Evolutionary conservation across 2,329 filamentous ascomycete genomes (phyloP).

Genomic region (Diaporthe capsici): DNA sequence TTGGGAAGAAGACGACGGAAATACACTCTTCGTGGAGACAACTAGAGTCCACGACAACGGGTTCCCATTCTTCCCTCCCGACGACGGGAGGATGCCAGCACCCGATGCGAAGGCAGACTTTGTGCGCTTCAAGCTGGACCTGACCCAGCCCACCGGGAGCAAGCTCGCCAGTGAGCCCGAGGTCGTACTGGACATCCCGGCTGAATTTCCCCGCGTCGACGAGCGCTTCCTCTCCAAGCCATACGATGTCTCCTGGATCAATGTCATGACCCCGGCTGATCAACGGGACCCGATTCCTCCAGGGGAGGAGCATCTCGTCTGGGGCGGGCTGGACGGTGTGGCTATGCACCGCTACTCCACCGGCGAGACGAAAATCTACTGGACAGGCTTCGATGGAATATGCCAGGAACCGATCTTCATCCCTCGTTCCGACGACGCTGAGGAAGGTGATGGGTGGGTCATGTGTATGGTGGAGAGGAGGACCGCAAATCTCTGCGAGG

Average conservation of each 20-base stretch:
- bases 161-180: conserved; percentile 48
- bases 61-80: conserved; percentile 55
- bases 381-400: conserved; percentile 48
- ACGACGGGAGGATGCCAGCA: conserved; percentile 47
- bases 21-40: conserved; percentile 54
- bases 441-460: conserved; percentile 57
- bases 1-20: conserved; percentile 54
- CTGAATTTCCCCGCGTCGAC: conserved; percentile 61
- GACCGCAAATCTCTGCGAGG: conserved; percentile 51
- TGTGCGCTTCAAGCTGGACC: conserved; percentile 58
- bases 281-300: conserved; percentile 10
- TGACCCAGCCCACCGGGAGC: conserved; percentile 45
- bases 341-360: conserved; percentile 36
- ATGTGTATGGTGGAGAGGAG: conserved; percentile 50
- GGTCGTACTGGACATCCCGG: conserved; percentile 53
- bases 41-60: conserved; percentile 56
- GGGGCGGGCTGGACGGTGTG: conserved; percentile 38
- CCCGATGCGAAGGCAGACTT: conserved; percentile 57
- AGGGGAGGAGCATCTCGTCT: conserved; percentile 18
- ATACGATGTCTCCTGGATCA: conserved; percentile 57
- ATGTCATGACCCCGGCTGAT: conserved; percentile 48
- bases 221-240: conserved; percentile 57
- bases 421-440: conserved; percentile 49
- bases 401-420: conserved; percentile 61
- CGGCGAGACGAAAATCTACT: conserved; percentile 47